Conservation (phyloP, 2,329 filamentous ascomycete species). For the Pyricularia sp. region DNA sequence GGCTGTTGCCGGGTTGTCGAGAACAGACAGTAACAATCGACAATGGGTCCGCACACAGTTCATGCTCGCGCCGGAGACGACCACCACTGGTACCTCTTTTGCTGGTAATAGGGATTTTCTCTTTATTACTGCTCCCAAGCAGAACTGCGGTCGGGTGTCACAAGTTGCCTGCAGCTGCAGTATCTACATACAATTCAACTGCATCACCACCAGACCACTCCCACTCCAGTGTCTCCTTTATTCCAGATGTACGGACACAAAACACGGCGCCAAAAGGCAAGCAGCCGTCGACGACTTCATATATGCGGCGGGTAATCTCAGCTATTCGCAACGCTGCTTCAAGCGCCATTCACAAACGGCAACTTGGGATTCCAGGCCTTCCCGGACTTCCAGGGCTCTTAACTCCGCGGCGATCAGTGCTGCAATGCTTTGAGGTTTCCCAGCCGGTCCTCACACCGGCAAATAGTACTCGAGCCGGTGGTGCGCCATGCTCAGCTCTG, state of each 20-base stretch:
- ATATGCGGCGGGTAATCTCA: not conserved
- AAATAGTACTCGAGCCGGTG: constrained; percentile 14
- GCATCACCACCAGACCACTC: not conserved
- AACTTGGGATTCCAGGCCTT: not conserved
- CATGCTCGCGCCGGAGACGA: not conserved
- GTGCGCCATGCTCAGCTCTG: constrained; percentile 37
- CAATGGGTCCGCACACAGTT: not conserved
- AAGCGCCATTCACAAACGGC: not conserved
- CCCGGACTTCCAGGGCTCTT: not conserved
- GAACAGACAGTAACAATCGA: not conserved
- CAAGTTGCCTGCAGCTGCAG: not conserved
- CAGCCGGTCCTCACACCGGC: constrained; percentile 49
- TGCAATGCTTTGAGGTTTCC: constrained; percentile 62
- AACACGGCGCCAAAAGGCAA: not conserved
- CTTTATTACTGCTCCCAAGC: not conserved
- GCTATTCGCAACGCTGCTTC: not conserved
- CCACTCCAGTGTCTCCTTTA: not conserved
- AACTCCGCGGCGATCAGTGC: constrained; percentile 12
- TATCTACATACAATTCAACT: not conserved
- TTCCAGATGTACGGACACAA: not conserved
- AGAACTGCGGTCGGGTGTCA: not conserved
- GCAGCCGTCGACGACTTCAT: not conserved
- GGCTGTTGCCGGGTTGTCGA: not conserved
- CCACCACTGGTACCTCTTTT: not conserved
- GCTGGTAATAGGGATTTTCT: not conserved